A percentile compares a stretch with the other conserved stretches of the same genome.
phyloP scores from a whole-genome alignment of 106 monocot species.

The Dioscorea alata region DNA sequence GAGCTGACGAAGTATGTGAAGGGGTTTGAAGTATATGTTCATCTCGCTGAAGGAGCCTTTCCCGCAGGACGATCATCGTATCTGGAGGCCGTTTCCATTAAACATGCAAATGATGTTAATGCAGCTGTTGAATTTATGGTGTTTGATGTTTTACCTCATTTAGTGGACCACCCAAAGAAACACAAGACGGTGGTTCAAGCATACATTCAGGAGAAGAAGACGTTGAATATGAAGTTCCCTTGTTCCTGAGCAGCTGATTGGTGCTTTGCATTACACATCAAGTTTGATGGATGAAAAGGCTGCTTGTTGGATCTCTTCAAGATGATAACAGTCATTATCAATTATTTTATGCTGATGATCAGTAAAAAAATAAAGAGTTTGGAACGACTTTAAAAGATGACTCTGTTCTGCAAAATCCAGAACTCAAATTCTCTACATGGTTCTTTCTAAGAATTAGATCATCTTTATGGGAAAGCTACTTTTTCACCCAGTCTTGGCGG shows the following conservation, averaged over 20 bases:
- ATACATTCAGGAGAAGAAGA: neutral
- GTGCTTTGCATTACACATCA: neutral
- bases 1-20: constrained; percentile 86
- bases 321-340: neutral
- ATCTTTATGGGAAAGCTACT: neutral
- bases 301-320: neutral
- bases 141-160: constrained; percentile 34
- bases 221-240: neutral
- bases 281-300: neutral
- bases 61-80: constrained; percentile 30
- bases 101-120: constrained; percentile 41
- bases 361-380: too few relatives aligned
- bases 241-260: neutral
- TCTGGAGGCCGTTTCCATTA: constrained; percentile 44
- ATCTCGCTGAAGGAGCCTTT: neutral
- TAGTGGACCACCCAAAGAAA: neutral
- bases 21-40: constrained; percentile 31
- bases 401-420: neutral
- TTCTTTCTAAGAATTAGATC: too few relatives aligned
- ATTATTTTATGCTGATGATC: too few relatives aligned
- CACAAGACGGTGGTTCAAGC: neutral
- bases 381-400: neutral
- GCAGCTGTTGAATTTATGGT: constrained; percentile 55
- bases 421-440: too few relatives aligned
- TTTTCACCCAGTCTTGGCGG: neutral